Conservation (phyloP, 441 rosid genomes). For the Eutrema salsugineum region DNA sequence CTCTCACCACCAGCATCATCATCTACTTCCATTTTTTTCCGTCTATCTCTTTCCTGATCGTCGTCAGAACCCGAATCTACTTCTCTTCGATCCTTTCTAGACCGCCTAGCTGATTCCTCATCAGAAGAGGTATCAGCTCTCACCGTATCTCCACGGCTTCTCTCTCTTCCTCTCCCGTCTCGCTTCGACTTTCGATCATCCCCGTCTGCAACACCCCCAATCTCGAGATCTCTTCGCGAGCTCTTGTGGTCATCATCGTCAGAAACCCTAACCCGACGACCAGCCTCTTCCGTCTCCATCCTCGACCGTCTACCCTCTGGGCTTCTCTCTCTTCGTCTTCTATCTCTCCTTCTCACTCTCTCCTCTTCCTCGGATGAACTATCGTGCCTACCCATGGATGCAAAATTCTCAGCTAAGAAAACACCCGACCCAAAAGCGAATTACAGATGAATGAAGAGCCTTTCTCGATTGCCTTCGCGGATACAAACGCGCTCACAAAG, state of each 20-base stretch:
- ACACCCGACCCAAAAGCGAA: not conserved
- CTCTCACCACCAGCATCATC: conserved; percentile 7
- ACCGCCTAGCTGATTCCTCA: conserved; percentile 36
- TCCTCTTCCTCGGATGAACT: conserved; percentile 32
- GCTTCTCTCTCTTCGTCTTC: conserved; percentile 19
- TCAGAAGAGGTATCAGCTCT: conserved; percentile 24
- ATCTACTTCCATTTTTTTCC: not conserved
- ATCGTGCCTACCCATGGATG: conserved; percentile 29
- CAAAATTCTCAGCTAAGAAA: not conserved
- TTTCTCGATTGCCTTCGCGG: no score
- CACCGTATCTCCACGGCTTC: conserved; percentile 12
- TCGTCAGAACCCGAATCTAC: conserved; percentile 5
- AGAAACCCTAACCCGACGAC: conserved; percentile 25
- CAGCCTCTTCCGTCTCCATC: not conserved
- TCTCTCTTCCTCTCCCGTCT: conserved; percentile 17
- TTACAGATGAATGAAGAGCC: not conserved
- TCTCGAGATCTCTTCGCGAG: conserved; percentile 26
- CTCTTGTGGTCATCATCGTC: conserved; percentile 8
- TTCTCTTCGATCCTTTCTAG: conserved; percentile 13
- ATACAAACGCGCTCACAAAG: no score
- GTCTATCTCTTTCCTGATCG: conserved; percentile 8
- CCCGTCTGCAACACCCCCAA: not conserved
- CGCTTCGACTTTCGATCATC: conserved; percentile 5
- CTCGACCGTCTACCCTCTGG: conserved; percentile 8
- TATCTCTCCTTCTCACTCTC: conserved; percentile 20